These are phyloP conservation scores for Cystobasidium tubakii DNA, from an alignment of 768 basidiomycete species.

Conservation along the genomic window DNA sequence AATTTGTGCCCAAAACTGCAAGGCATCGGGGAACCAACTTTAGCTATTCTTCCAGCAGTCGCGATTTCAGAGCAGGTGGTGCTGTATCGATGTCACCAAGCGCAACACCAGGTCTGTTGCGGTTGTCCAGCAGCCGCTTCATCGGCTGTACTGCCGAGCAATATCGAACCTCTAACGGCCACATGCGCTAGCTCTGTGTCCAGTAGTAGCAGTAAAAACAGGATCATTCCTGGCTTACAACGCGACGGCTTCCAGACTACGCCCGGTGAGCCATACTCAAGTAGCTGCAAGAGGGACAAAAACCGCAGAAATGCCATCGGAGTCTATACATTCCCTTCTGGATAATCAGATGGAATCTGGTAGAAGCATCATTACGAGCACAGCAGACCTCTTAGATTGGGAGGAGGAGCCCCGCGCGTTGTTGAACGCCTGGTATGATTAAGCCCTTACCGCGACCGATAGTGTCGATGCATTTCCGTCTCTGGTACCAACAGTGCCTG, in stretches of 20 bases:
- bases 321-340: slow-evolving; percentile 75
- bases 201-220: not conserved
- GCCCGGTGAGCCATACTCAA: not conserved
- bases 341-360: slow-evolving; percentile 66
- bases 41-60: slow-evolving; percentile 36
- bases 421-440: slow-evolving; percentile 71
- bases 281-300: slow-evolving; percentile 11
- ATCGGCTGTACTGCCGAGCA: not conserved
- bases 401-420: slow-evolving; percentile 75
- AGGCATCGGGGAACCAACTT: slow-evolving; percentile 63
- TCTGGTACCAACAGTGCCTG: slow-evolving; percentile 21
- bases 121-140: slow-evolving; percentile 38
- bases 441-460: slow-evolving; percentile 66
- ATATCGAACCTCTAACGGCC: not conserved
- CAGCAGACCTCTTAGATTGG: slow-evolving; percentile 72
- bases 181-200: not conserved
- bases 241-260: slow-evolving; percentile 24
- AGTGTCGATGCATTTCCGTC: slow-evolving; percentile 32
- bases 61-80: slow-evolving; percentile 18
- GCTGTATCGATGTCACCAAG: slow-evolving; percentile 18
- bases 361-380: slow-evolving; percentile 52
- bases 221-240: slow-evolving; percentile 27
- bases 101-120: slow-evolving; percentile 13
- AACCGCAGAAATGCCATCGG: slow-evolving; percentile 75
- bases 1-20: slow-evolving; percentile 60